phyloP scores from a whole-genome alignment of 805 yeast genomes.

The Barnettozyma californica region DNA sequence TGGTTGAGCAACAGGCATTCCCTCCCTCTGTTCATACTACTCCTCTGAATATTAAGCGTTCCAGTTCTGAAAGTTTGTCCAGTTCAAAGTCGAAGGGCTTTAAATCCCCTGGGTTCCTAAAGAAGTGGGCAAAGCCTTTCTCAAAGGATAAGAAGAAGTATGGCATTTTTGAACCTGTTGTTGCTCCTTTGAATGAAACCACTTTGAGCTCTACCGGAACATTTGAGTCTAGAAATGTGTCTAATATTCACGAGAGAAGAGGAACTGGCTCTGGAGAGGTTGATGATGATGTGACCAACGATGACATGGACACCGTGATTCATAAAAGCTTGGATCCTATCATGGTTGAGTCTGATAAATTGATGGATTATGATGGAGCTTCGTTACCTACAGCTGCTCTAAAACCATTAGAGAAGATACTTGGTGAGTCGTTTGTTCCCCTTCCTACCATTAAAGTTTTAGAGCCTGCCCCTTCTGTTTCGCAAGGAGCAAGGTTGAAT shows the following conservation, averaged over 20 bases:
- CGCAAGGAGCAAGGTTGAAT: slow-evolving; percentile 18
- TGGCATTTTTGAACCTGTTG: slow-evolving; percentile 15
- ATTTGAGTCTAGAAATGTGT: slow-evolving; percentile 8
- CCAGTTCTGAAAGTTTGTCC: slow-evolving; percentile 3
- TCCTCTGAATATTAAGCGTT: slow-evolving; percentile 4
- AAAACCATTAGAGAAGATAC: not conserved
- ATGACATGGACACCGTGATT: slow-evolving; percentile 17
- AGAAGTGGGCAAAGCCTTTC: slow-evolving; percentile 17
- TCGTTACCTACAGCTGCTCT: not conserved
- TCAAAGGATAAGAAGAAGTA: slow-evolving; percentile 11
- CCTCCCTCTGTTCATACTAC: slow-evolving; percentile 6
- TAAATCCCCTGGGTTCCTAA: slow-evolving; percentile 21
- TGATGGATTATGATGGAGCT: slow-evolving; percentile 7
- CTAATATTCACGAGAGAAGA: slow-evolving; percentile 4
- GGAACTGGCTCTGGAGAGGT: not conserved
- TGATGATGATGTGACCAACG: slow-evolving; percentile 12
- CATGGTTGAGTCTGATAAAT: not conserved
- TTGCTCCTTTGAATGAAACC: slow-evolving; percentile 10
- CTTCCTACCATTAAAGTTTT: slow-evolving; percentile 1
- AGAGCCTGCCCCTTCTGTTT: not conserved
- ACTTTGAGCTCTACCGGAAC: slow-evolving; percentile 6
- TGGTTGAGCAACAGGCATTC: slow-evolving; percentile 1
- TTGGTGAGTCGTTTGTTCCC: slow-evolving; percentile 18
- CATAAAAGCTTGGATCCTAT: slow-evolving; percentile 6
- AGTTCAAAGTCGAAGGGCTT: slow-evolving; percentile 3